phyloP scores from a whole-genome alignment of 495 filamentous ascomycete genomes.

The Glutinoglossum americanum region DNA sequence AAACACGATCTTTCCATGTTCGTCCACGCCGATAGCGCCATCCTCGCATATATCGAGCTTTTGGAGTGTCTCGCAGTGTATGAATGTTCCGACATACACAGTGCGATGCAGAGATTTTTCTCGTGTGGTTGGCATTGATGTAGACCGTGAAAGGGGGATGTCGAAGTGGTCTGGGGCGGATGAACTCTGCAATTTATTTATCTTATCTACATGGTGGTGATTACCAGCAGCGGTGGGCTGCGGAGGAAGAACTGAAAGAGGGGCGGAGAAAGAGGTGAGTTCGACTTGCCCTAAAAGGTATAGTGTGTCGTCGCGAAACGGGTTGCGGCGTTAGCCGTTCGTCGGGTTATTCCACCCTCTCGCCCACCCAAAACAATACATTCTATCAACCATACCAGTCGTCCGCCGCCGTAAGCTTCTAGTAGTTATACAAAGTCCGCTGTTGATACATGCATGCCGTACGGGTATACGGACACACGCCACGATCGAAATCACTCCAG shows the following conservation, averaged over 20 bases:
- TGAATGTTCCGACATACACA: constrained; percentile 29
- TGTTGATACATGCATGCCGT: not conserved
- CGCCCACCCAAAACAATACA: not conserved
- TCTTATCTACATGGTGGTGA: not conserved
- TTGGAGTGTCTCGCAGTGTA: constrained; percentile 31
- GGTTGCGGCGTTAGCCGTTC: not conserved
- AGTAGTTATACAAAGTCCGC: not conserved
- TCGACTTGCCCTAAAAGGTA: too few species aligned
- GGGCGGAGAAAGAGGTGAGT: too few species aligned
- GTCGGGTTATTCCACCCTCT: not conserved
- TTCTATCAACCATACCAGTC: not conserved
- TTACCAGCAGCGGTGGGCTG: too few species aligned
- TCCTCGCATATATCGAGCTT: constrained; percentile 35
- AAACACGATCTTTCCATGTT: constrained; percentile 40
- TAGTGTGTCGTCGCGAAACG: not conserved
- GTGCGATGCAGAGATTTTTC: constrained; percentile 6
- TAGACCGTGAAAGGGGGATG: not conserved
- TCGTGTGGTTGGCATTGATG: not conserved
- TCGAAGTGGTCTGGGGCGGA: not conserved
- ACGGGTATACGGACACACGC: too few species aligned
- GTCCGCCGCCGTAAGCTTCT: not conserved
- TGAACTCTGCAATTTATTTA: not conserved
- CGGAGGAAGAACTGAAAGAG: too few species aligned
- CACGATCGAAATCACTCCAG: too few species aligned
- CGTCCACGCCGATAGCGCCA: constrained; percentile 44